Evolutionary conservation across 2,329 filamentous ascomycete genomes (phyloP).

Genomic region (Mycosphaerella sp.): DNA sequence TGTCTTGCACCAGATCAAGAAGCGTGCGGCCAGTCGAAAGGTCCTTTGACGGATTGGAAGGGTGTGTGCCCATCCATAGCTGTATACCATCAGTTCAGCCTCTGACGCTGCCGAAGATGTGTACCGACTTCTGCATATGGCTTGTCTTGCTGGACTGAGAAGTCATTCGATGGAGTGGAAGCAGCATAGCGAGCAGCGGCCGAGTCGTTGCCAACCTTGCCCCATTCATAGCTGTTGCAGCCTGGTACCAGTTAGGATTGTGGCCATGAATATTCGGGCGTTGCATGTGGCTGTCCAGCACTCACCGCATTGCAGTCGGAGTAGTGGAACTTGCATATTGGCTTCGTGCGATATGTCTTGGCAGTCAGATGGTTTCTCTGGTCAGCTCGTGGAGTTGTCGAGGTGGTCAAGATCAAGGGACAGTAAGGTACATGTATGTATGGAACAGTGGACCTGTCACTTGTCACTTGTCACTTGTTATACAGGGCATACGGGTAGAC

Average conservation of each 20-base stretch:
- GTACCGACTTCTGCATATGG: conserved; percentile 80
- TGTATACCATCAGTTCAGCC: conserved; percentile 37
- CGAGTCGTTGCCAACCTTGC: conserved; percentile 81
- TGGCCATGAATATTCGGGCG: background rate
- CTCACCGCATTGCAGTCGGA: conserved; percentile 71
- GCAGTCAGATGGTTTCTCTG: too few species aligned
- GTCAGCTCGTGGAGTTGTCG: background rate
- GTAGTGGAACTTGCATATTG: conserved; percentile 68
- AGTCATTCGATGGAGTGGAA: conserved; percentile 67
- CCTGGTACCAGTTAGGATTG: conserved; percentile 44
- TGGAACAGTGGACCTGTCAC: too few species aligned
- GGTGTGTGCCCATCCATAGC: conserved; percentile 99
- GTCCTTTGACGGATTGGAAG: conserved; percentile 90
- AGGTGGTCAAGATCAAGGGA: background rate
- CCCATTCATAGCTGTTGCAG: conserved; percentile 99
- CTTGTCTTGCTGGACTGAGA: conserved; percentile 75
- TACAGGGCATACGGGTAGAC: too few species aligned
- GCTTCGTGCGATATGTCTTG: background rate
- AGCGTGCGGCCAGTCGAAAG: conserved; percentile 75
- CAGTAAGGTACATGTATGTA: too few species aligned
- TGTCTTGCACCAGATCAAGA: conserved; percentile 80
- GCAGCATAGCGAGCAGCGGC: conserved; percentile 85
- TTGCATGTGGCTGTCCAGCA: background rate
- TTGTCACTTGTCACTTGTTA: too few species aligned
- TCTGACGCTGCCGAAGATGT: background rate